phyloP scores from a whole-genome alignment of 208 protist species.

The Acanthamoeba lenticulata region DNA sequence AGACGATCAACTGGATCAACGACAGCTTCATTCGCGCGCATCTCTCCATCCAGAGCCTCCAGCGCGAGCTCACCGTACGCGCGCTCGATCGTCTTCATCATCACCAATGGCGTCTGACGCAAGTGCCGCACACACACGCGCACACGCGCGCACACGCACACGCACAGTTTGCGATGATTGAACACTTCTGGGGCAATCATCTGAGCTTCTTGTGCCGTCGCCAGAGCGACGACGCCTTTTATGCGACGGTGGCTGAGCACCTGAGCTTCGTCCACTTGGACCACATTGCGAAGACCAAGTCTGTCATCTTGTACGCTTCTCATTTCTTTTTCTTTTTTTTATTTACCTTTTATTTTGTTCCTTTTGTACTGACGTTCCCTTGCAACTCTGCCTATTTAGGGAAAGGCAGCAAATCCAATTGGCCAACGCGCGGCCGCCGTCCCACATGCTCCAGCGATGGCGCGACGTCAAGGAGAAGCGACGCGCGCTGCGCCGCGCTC shows the following conservation, averaged over 20 bases:
- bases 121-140: too few relatives aligned
- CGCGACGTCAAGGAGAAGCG: too few relatives aligned
- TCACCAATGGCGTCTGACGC: too few relatives aligned
- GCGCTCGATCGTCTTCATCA: too few relatives aligned
- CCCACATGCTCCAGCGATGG: too few relatives aligned
- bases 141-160: too few relatives aligned
- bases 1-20: not conserved
- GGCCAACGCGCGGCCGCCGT: too few relatives aligned
- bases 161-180: not conserved
- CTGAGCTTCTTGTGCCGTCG: not conserved
- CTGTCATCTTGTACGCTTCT: not conserved
- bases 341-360: not conserved
- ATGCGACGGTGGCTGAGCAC: not conserved
- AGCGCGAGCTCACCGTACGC: slow-evolving; percentile 13
- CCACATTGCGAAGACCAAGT: not conserved
- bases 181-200: not conserved
- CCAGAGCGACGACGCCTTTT: not conserved
- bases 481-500: too few relatives aligned
- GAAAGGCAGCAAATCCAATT: too few relatives aligned
- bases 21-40: not conserved
- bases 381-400: too few relatives aligned
- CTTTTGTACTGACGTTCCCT: not conserved
- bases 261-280: not conserved
- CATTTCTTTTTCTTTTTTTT: not conserved
- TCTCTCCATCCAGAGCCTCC: slow-evolving; percentile 1